Percentiles rank a stretch among this genome's conserved stretches.
phyloP scores from a whole-genome alignment of 148 eudicot species.

The Spergularia bocconei region DNA sequence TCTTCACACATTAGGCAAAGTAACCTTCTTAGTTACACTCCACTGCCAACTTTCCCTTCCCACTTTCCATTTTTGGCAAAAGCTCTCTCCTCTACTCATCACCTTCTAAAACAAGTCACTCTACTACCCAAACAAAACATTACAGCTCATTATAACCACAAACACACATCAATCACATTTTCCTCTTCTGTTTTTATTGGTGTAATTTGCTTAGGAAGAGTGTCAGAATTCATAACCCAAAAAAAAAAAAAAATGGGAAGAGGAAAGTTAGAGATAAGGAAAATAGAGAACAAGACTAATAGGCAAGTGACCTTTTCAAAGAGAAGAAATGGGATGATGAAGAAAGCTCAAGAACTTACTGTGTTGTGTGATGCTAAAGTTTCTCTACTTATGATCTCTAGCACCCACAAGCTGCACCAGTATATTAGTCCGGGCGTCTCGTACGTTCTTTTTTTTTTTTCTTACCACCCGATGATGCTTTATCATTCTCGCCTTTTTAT shows the following conservation, averaged over 20 bases:
- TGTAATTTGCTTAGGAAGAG: no score
- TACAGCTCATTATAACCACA: not conserved
- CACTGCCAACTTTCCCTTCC: conserved; percentile 4
- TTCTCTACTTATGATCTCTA: conserved; percentile 48
- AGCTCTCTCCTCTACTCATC: not conserved
- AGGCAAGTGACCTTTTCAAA: conserved; percentile 67
- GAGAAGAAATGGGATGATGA: conserved; percentile 57
- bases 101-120: not conserved
- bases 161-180: conserved; percentile 1
- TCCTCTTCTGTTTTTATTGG: not conserved
- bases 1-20: conserved; percentile 14
- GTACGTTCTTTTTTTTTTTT: conserved; percentile 20
- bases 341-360: conserved; percentile 58
- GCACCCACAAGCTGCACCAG: conserved; percentile 39
- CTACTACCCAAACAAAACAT: not conserved
- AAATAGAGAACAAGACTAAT: conserved; percentile 50
- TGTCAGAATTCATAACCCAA: no score
- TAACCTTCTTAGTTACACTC: conserved; percentile 15
- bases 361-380: conserved; percentile 63
- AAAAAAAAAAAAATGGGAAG: conserved; percentile 42
- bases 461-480: not conserved
- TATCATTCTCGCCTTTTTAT: not conserved
- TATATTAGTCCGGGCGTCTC: conserved; percentile 40
- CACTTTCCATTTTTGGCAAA: conserved; percentile 8
- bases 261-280: conserved; percentile 55